Evolutionary conservation across 2,329 filamentous ascomycete genomes (phyloP).

Genomic region (Helicocarpus griseus): DNA sequence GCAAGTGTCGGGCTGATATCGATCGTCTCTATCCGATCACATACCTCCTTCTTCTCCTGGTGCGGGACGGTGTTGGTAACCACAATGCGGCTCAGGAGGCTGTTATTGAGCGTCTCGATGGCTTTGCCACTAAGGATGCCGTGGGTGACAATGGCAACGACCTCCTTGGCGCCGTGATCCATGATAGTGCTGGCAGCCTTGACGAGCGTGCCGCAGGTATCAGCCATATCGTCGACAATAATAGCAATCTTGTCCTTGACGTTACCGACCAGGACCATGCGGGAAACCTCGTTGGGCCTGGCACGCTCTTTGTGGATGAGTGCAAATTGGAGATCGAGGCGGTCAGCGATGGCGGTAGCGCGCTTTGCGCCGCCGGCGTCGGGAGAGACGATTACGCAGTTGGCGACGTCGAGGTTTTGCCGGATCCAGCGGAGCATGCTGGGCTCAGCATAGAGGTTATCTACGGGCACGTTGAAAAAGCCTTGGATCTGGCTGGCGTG

Average conservation of each 20-base stretch:
- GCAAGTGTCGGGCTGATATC: slow-evolving; percentile 72
- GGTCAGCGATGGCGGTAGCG: slow-evolving; percentile 88
- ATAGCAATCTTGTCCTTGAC: slow-evolving; percentile 88
- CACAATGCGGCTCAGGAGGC: slow-evolving; percentile 66
- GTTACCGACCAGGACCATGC: slow-evolving; percentile 93
- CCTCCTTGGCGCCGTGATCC: slow-evolving; percentile 74
- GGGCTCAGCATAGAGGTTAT: slow-evolving; percentile 86
- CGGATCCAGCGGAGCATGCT: slow-evolving; percentile 86
- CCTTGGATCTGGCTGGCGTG: slow-evolving; percentile 91
- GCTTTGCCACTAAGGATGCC: slow-evolving; percentile 83
- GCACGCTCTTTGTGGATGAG: slow-evolving; percentile 95
- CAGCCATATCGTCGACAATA: slow-evolving; percentile 95
- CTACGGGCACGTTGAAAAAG: slow-evolving; percentile 79
- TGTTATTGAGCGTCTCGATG: slow-evolving; percentile 74
- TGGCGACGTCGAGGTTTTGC: slow-evolving; percentile 69
- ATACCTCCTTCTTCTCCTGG: slow-evolving; percentile 67
- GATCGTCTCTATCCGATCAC: slow-evolving; percentile 76
- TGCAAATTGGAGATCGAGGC: slow-evolving; percentile 80
- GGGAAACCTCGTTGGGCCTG: slow-evolving; percentile 79
- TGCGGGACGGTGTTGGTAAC: slow-evolving; percentile 85
- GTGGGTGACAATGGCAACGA: slow-evolving; percentile 92
- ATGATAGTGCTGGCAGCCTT: slow-evolving; percentile 88
- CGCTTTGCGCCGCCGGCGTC: slow-evolving; percentile 92
- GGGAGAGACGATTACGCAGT: slow-evolving; percentile 88
- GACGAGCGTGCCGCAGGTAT: slow-evolving; percentile 79